Conservation (phyloP, 768 basidiomycete genomes). For the Trametes maxima region DNA sequence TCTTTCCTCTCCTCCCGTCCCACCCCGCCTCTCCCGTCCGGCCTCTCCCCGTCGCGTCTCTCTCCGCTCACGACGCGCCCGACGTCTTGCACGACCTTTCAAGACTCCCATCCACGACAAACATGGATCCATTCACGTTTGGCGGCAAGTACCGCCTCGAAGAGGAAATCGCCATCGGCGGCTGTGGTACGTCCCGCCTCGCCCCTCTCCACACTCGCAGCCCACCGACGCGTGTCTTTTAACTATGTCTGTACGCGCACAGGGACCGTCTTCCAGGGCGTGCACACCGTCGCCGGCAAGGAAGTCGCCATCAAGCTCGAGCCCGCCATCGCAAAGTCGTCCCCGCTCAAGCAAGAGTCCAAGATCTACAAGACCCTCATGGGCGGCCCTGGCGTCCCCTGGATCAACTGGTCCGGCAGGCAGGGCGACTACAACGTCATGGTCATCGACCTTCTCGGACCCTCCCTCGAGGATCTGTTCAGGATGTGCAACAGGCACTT, state of each 20-base stretch:
- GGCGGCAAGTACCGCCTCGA: slow-evolving; percentile 79
- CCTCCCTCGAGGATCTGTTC: slow-evolving; percentile 85
- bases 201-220: background rate
- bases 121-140: slow-evolving; percentile 47
- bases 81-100: background rate
- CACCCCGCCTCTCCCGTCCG: background rate
- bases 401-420: slow-evolving; percentile 90
- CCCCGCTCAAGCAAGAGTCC: slow-evolving; percentile 84
- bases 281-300: slow-evolving; percentile 80
- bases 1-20: background rate
- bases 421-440: slow-evolving; percentile 97
- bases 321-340: slow-evolving; percentile 54
- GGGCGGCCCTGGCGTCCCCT: slow-evolving; percentile 87
- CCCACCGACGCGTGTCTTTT: background rate
- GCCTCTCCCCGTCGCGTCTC: background rate
- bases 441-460: slow-evolving; percentile 95
- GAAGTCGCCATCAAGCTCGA: slow-evolving; percentile 86
- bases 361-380: slow-evolving; percentile 92
- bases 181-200: slow-evolving; percentile 56
- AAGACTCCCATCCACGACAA: background rate
- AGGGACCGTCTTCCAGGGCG: slow-evolving; percentile 80
- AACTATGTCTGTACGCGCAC: background rate
- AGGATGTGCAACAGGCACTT: slow-evolving; percentile 91
- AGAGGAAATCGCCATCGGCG: slow-evolving; percentile 80
- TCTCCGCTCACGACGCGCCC: slow-evolving; percentile 1